These are phyloP conservation scores for Prunus mume DNA, from an alignment of 306 rosid species.

Conservation along the genomic window DNA sequence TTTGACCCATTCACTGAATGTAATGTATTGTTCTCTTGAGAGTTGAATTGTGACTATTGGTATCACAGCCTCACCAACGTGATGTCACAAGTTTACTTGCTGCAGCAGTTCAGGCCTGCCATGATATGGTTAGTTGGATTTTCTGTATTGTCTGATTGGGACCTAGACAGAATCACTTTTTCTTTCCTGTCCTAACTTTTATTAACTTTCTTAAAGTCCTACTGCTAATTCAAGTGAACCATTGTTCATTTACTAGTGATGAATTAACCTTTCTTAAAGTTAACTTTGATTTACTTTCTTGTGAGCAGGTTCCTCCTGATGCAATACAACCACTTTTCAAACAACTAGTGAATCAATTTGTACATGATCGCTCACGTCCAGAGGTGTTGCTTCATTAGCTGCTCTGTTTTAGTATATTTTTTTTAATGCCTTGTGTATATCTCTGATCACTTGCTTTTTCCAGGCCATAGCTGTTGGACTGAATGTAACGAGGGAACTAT, in stretches of 20 bases:
- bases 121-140: slow-evolving; percentile 65
- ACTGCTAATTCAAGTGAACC: slow-evolving; percentile 24
- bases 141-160: slow-evolving; percentile 10
- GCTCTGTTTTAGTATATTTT: slow-evolving; percentile 6
- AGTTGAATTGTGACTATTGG: slow-evolving; percentile 23
- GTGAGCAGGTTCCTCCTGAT: slow-evolving; percentile 81
- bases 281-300: background rate
- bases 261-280: background rate
- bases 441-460: slow-evolving; percentile 29
- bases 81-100: slow-evolving; percentile 81
- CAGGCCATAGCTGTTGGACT: slow-evolving; percentile 96
- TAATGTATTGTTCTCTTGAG: slow-evolving; percentile 15
- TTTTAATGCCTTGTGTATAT: slow-evolving; percentile 10
- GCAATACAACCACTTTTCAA: slow-evolving; percentile 79
- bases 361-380: slow-evolving; percentile 86
- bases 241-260: slow-evolving; percentile 65
- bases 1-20: slow-evolving; percentile 17
- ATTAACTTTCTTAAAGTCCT: background rate
- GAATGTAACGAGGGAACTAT: slow-evolving; percentile 72
- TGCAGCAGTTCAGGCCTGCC: slow-evolving; percentile 89
- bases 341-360: slow-evolving; percentile 81
- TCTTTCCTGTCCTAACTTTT: background rate
- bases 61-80: slow-evolving; percentile 76
- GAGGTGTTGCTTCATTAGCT: slow-evolving; percentile 51
- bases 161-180: slow-evolving; percentile 8